A percentile compares a stretch with the other conserved stretches of the same genome.
These are phyloP conservation scores for Exophiala xenobiotica DNA, from an alignment of 2,329 filamentous ascomycete genomes.

Conservation along the genomic window DNA sequence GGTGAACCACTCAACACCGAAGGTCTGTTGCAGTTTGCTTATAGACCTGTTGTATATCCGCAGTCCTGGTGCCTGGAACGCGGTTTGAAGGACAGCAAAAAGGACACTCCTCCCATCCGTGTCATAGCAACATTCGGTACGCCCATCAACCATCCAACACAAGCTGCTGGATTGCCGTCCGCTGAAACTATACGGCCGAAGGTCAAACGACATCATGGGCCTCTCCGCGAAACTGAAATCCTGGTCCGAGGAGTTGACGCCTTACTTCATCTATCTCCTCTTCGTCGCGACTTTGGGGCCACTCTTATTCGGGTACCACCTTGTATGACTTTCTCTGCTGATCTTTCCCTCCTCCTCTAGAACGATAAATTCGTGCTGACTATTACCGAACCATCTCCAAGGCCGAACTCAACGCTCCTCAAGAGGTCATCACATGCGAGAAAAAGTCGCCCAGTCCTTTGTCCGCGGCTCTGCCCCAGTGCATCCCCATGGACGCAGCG, in stretches of 20 bases:
- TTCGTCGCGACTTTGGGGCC: constrained; percentile 78
- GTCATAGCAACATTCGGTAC: no score
- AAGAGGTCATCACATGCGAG: constrained; percentile 88
- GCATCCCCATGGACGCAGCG: constrained; percentile 81
- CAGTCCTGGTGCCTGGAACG: no score
- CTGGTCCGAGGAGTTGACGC: constrained; percentile 31
- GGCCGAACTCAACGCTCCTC: constrained; percentile 93
- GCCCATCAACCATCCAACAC: no score
- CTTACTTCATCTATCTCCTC: constrained; percentile 75
- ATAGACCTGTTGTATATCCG: no score
- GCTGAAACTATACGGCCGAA: no score
- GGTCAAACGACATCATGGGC: constrained; percentile 15
- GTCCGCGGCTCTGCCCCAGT: constrained; percentile 72
- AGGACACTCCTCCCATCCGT: no score
- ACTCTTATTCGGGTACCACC: constrained; percentile 89
- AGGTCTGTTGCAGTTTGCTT: no score
- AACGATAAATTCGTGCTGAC: no score
- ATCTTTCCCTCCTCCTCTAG: neutral
- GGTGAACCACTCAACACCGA: no score
- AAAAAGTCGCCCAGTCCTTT: constrained; percentile 56
- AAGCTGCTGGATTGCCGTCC: no score
- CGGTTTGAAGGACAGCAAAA: no score
- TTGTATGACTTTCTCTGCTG: constrained; percentile 57
- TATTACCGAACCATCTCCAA: constrained; percentile 37
- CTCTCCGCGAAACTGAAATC: constrained; percentile 22